Base-by-base conservation (phyloP, 495 filamentous ascomycete genomes). In the Lasiosphaeria hispida region DNA sequence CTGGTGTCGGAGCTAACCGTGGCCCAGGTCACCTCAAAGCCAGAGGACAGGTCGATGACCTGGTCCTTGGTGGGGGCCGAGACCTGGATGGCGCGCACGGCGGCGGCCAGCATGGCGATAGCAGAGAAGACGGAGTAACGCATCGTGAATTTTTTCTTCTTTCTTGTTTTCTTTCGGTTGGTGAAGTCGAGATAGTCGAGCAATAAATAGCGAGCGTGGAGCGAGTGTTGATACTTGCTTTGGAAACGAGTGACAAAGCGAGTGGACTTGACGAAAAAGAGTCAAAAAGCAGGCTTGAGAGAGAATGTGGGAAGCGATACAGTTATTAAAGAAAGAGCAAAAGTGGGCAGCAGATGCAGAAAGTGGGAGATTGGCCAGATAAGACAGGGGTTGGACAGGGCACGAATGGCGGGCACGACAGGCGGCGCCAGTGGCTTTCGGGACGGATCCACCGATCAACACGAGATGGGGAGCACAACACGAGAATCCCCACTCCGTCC, bases 1-100 rank as follows among this genome's bases (percentile, higher is more conserved):
- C 38, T 39, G 45, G 67, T 63, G 57, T 70, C 67, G 58, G 58
- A 62, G 55, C 10, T 55, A 60, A 70, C 67, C 42, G 63, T 62
- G 43, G 47, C 33, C 65, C 65, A 70, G 10, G 50, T 48, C 40
- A 70, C 65, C 34, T 60, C 37, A 18, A 66, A 53, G 65, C 67
- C 67, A n/a, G 39, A 6, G 7, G 55, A 34, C 40, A 60, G 41
- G 47, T 62, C 63, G 54, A 70, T 43, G 0, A 48, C 57, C 10
- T 62, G 43, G 58, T 66, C 47, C 57, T 66, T 68, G 60, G 59
- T 48, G 23, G 65, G 60, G 44, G 53, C 40, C 43, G 63, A 68
- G 65, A 70, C 55, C 48, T 64, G 36, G 60, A 70, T 63, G 53
- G 65, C 67, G 50, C 40, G 40, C 35, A 41, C 61, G 38, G 35